Base-by-base conservation (phyloP, 352 stramenopile genomes). In the Globisporangium cystogenes region DNA sequence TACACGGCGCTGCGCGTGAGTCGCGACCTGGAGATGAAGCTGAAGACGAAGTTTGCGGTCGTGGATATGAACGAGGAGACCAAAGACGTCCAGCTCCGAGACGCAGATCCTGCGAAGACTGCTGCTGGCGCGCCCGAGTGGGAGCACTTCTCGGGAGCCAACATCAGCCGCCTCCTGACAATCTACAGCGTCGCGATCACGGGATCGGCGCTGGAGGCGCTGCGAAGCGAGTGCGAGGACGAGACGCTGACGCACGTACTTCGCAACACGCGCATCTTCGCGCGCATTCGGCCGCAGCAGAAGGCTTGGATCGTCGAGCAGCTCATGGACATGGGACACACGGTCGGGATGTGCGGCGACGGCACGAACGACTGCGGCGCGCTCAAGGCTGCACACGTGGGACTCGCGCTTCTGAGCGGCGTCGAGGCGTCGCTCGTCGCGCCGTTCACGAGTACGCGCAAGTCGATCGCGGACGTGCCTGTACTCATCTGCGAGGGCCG, bases 291-390 rank as follows among this genome's bases (percentile, higher is more conserved):
- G 0, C 78, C 78, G 1, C 64, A 86, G 24, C 61, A 75, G 26
- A 90, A 90, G 49, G 41, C 65, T 2, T 80, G 67, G 68, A 77
- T 86, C 47, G 63, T 92, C 15, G 61, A 87, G 39, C 60, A 57
- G 14, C 60, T 86, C 18, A 87, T 89, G 59, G 65, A 68, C 1
- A 27, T 56, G 0, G 74, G 71, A 0, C 52, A 60, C 8, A 59
- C 74, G 12, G 69, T 78, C 0, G 72, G 77, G 8, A 98, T 98
- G 92, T 98, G 94, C 56, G 95, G 95, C n/a, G 94, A 98, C 61
- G 95, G 95, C 33, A 96, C 83, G 8, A 99, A 99, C 67, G 96
- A 98, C 67, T 83, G 97, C 15, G 88, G 88, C 36, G 87, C 87
- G 15, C 56, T 96, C 2, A 93, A 94, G 50, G 69, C 75, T 14